phyloP scores from a whole-genome alignment of 1,284 basidiomycete species.

The Coriolopsis trogii region DNA sequence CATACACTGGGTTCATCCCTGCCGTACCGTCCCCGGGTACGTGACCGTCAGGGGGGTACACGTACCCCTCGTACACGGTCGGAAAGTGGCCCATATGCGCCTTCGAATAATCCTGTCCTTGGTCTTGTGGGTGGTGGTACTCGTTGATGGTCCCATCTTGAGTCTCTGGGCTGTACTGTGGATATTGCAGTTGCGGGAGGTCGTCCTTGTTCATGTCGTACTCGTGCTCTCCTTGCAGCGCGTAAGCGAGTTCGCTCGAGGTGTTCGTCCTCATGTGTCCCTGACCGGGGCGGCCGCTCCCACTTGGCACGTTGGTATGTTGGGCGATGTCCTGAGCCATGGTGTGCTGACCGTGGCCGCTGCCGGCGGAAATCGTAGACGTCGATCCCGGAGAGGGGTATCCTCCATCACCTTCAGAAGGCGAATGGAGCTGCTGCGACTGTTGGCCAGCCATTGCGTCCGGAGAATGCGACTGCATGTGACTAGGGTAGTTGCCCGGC shows the following conservation, averaged over 20 bases:
- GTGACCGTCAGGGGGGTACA: slow-evolving; percentile 12
- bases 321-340: slow-evolving; percentile 10
- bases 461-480: slow-evolving; percentile 13
- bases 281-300: slow-evolving; percentile 5
- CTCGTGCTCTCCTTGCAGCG: slow-evolving; percentile 17
- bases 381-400: slow-evolving; percentile 24
- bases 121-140: slow-evolving; percentile 9
- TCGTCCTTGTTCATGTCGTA: slow-evolving; percentile 9
- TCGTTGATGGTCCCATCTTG: background rate
- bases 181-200: slow-evolving; percentile 11
- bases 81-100: slow-evolving; percentile 16
- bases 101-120: slow-evolving; percentile 4
- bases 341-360: slow-evolving; percentile 15
- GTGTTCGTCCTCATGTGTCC: slow-evolving; percentile 17
- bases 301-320: slow-evolving; percentile 1
- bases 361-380: slow-evolving; percentile 24
- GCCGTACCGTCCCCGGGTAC: slow-evolving; percentile 7
- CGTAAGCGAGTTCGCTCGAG: slow-evolving; percentile 29
- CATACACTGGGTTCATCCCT: slow-evolving; percentile 19
- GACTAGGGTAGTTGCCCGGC: slow-evolving; percentile 15
- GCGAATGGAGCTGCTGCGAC: slow-evolving; percentile 1
- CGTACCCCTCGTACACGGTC: slow-evolving; percentile 22
- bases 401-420: slow-evolving; percentile 15
- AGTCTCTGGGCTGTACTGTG: slow-evolving; percentile 5
- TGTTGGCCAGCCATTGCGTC: background rate